Percentiles rank a stretch among this genome's conserved stretches.
Conservation (phyloP, 805 yeast species). For the Starmerella vitae region DNA sequence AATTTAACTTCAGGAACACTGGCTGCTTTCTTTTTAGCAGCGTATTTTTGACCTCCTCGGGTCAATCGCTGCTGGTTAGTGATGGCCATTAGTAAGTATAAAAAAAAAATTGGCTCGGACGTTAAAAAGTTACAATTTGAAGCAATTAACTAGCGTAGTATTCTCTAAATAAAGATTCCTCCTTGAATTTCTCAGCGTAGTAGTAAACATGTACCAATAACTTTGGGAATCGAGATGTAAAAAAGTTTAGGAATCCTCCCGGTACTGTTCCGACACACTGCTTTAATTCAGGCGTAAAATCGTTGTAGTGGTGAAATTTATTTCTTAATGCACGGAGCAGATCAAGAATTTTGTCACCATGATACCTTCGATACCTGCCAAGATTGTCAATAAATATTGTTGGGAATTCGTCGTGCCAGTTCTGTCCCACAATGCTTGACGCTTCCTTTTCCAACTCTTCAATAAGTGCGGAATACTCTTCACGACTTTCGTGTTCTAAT, state of each 20-base stretch:
- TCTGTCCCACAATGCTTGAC: conserved; percentile 34
- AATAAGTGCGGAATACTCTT: conserved; percentile 56
- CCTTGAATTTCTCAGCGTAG: conserved; percentile 10
- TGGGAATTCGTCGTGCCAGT: conserved; percentile 73
- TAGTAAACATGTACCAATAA: conserved; percentile 62
- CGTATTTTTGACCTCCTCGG: conserved; percentile 65
- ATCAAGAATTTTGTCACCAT: conserved; percentile 66
- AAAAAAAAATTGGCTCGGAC: not conserved
- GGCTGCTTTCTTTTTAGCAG: conserved; percentile 44
- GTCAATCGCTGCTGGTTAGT: conserved; percentile 73
- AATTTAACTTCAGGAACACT: conserved; percentile 74
- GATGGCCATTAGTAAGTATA: conserved; percentile 11
- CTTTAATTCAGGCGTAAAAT: conserved; percentile 44
- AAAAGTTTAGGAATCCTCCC: conserved; percentile 68
- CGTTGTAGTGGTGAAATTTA: conserved; percentile 89
- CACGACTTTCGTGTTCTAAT: conserved; percentile 71
- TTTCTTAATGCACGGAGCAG: conserved; percentile 78
- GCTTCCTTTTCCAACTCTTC: conserved; percentile 43
- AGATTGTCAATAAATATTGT: conserved; percentile 61
- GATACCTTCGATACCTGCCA: conserved; percentile 84
- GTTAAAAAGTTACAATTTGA: not conserved
- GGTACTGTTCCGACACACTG: conserved; percentile 66
- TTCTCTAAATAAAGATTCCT: conserved; percentile 9
- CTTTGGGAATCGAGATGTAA: conserved; percentile 60
- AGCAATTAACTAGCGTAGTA: conserved; percentile 1